Percentiles rank a stretch among this genome's conserved stretches.
phyloP scores from a whole-genome alignment of 495 filamentous ascomycete genomes.

The Bacidia rubella region DNA sequence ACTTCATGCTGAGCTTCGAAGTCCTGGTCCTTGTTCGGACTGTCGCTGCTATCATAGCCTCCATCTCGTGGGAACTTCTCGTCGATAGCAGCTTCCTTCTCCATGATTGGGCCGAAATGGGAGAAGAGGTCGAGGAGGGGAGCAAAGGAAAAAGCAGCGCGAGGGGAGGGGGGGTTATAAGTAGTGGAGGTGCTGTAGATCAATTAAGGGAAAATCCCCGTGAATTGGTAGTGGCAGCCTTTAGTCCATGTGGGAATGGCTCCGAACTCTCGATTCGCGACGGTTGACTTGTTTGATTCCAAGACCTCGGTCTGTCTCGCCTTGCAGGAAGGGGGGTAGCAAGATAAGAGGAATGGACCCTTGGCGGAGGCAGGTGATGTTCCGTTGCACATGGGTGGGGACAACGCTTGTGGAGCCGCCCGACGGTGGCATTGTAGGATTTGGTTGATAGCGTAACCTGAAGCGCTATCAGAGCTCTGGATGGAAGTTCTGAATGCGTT shows the following conservation, averaged over 20 bases:
- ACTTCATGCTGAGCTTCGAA: slow-evolving; percentile 1
- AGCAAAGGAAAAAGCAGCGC: neutral
- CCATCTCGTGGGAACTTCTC: neutral
- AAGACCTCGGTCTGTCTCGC: neutral
- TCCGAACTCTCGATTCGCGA: neutral
- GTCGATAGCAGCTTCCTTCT: neutral
- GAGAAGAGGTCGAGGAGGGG: neutral
- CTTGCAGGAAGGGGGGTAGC: neutral
- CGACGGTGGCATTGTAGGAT: neutral
- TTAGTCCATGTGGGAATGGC: neutral
- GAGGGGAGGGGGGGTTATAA: neutral
- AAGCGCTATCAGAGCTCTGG: no score
- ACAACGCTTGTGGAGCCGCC: neutral
- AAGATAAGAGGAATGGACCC: neutral
- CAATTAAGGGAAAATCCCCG: neutral
- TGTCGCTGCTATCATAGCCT: slow-evolving; percentile 12
- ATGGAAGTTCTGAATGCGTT: no score
- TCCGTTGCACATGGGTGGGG: neutral
- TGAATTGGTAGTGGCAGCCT: neutral
- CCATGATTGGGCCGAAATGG: neutral
- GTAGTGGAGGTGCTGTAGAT: neutral
- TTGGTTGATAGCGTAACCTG: neutral
- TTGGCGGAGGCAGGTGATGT: neutral
- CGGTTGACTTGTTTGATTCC: neutral
- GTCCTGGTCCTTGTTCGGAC: slow-evolving; percentile 3